These are phyloP conservation scores for Metrosideros polymorpha DNA, from an alignment of 441 rosid genomes.

Conservation along the genomic window DNA sequence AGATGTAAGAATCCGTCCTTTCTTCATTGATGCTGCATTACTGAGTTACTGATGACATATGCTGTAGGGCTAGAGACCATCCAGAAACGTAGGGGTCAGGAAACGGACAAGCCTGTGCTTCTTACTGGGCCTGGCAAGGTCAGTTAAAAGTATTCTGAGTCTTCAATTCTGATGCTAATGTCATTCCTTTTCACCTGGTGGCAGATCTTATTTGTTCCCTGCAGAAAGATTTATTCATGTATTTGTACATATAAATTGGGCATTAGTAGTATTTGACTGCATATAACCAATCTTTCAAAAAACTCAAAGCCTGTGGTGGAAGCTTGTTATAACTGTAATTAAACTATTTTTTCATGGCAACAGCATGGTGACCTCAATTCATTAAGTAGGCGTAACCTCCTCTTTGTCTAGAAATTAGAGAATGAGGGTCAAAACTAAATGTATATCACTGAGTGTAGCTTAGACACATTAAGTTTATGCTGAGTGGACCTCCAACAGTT, in stretches of 20 bases:
- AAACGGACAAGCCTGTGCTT: constrained; percentile 66
- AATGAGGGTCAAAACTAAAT: background rate
- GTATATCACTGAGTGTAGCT: background rate
- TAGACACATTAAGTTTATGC: background rate
- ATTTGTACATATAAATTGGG: background rate
- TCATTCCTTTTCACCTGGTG: background rate
- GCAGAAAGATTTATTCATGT: background rate
- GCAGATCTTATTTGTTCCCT: background rate
- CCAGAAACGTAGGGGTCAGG: constrained; percentile 72
- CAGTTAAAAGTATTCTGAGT: background rate
- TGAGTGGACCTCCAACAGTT: background rate
- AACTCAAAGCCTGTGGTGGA: background rate
- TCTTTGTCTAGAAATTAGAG: background rate
- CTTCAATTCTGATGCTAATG: background rate
- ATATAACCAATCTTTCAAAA: background rate
- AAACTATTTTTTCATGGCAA: background rate
- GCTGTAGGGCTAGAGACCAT: constrained; percentile 70
- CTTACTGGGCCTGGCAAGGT: constrained; percentile 96
- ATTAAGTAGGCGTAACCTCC: background rate
- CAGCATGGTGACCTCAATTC: background rate
- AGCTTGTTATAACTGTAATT: background rate
- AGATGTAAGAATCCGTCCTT: background rate
- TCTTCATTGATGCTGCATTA: background rate
- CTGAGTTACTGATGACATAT: background rate
- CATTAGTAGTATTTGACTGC: background rate